A percentile compares a stretch with the other conserved stretches of the same genome.
Evolutionary conservation across 129 eudicot genomes (phyloP).

Genomic region (Flaveria brownii): DNA sequence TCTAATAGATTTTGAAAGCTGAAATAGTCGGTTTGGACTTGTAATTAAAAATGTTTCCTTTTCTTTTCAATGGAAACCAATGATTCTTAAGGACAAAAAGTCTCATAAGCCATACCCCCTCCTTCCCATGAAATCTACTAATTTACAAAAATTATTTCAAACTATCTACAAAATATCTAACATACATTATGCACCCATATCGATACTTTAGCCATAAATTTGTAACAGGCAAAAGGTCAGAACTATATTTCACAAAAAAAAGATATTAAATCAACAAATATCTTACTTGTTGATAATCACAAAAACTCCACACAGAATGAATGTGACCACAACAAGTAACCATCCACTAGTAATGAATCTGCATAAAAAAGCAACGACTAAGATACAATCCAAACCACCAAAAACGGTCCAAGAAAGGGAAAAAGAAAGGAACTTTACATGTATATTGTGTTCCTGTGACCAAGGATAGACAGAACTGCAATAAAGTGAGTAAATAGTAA

Average conservation of each 20-base stretch:
- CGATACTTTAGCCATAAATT: no score
- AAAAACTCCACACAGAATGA: slow-evolving; percentile 83
- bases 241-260: no score
- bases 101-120: no score
- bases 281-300: slow-evolving; percentile 85
- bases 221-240: no score
- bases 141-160: no score
- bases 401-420: slow-evolving; percentile 10
- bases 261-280: neutral
- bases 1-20: neutral
- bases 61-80: neutral
- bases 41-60: no score
- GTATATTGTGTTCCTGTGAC: slow-evolving; percentile 67
- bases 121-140: no score
- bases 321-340: slow-evolving; percentile 85
- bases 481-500: slow-evolving; percentile 12
- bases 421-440: slow-evolving; percentile 50
- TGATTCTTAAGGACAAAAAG: no score
- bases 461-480: slow-evolving; percentile 77
- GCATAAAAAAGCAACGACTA: slow-evolving; percentile 38
- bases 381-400: slow-evolving; percentile 25
- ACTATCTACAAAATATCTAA: no score
- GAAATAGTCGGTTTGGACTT: neutral
- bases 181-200: no score
- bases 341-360: slow-evolving; percentile 95